A percentile compares a stretch with the other conserved stretches of the same genome.
phyloP scores from a whole-genome alignment of 805 yeast species.

The Starmerella lactis-condensi region DNA sequence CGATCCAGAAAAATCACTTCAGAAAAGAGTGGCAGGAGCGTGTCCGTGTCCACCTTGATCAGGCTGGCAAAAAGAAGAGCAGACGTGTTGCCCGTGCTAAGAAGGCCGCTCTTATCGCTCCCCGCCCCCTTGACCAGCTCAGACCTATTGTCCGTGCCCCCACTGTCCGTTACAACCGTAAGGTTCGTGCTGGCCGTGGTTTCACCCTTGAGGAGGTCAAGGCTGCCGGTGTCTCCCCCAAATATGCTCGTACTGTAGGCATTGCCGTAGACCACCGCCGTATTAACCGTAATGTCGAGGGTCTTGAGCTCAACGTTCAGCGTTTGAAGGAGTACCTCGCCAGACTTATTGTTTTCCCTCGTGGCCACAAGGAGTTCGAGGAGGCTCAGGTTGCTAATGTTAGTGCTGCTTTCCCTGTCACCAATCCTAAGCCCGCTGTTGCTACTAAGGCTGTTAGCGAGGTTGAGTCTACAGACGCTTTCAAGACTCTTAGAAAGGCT shows the following conservation, averaged over 20 bases:
- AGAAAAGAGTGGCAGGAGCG: slow-evolving; percentile 99
- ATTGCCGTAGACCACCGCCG: slow-evolving; percentile 99
- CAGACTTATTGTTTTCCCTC: slow-evolving; percentile 89
- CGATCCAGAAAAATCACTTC: slow-evolving; percentile 98
- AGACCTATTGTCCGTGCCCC: slow-evolving; percentile 99
- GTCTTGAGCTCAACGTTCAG: slow-evolving; percentile 81
- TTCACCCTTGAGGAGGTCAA: slow-evolving; percentile 94
- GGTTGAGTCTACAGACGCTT: slow-evolving; percentile 61
- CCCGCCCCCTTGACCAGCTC: slow-evolving; percentile 89
- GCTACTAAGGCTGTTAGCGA: slow-evolving; percentile 74
- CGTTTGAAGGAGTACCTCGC: slow-evolving; percentile 93
- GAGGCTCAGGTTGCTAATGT: slow-evolving; percentile 43
- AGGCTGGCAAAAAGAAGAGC: slow-evolving; percentile 97
- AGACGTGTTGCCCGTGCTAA: slow-evolving; percentile 89
- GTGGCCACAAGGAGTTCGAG: slow-evolving; percentile 50
- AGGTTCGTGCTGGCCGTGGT: slow-evolving; percentile 98
- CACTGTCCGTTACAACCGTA: slow-evolving; percentile 97
- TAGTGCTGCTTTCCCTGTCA: slow-evolving; percentile 79
- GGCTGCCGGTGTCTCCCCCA: slow-evolving; percentile 77
- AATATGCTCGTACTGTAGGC: slow-evolving; percentile 96
- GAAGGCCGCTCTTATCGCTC: slow-evolving; percentile 90
- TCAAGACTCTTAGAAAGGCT: slow-evolving; percentile 86
- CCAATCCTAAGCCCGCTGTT: slow-evolving; percentile 51
- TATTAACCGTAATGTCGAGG: slow-evolving; percentile 93
- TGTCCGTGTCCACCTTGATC: slow-evolving; percentile 99